Base-by-base conservation (phyloP, 192 early-diverging fungal genomes). In the Gigaspora rosea region DNA sequence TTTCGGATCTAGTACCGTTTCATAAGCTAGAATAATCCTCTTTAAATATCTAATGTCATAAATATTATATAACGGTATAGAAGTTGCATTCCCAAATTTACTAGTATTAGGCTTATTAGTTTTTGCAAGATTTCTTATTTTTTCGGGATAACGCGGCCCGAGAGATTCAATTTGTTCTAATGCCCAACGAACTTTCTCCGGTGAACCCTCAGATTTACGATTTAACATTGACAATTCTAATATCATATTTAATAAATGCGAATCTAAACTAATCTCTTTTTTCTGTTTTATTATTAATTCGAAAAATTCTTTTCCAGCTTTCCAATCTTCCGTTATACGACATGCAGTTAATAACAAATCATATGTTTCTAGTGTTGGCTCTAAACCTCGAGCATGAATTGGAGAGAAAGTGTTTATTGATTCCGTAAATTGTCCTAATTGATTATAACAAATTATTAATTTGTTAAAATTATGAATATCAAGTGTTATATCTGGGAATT, bases 401-500 rank as follows among this genome's bases (percentile, higher is more conserved):
- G 68, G 9, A 11, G n/a, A 22, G 27, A 20, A n/a, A 2, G 32
- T 35, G 8, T 41, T 18, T 6, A 71, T 71, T 20, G 68, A 22
- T 12, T 71, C 50, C 3, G 12, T 20, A 52, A 10, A 71, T 52
- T 71, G 16, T 22, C 32, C 32, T 8, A 10, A 9, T 49, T 52
- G 18, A 33, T 51, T 71, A 51, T 48, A 71, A 41, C 27, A 18
- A 27, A 10, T 12, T 15, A 71, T 71, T 22, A 71, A 52, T 51
- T 52, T 71, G 20, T 71, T 71, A 22, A 71, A 71, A 71, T 52
- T 71, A 52, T 71, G 50, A 33, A 71, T 71, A 52, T 71, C 68
- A 15, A 71, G 27, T 15, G 18, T 11, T 52, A 71, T 6, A 16
- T 71, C 22, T 8, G 41, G 48, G 50, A 71, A 71, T 71, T 51